Base-by-base conservation (phyloP, 2,329 filamentous ascomycete species). In the Akanthomyces muscarius region DNA sequence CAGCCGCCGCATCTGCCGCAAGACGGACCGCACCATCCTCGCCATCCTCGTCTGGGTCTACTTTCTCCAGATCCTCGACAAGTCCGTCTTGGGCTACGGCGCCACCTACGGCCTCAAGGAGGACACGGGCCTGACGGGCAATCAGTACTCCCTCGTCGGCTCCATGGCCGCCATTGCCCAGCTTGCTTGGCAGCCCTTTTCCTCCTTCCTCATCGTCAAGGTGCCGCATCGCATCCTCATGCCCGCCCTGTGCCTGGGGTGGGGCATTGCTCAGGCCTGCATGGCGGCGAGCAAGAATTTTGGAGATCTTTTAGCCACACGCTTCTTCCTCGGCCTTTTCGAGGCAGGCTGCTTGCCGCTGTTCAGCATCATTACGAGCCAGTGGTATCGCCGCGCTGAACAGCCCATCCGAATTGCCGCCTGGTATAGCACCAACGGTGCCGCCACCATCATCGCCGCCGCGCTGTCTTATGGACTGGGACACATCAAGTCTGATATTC, bases 351-450 rank as follows among this genome's bases (percentile, higher is more conserved):
- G 79, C 52, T 71, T 82, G 14, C 80, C 80, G 0, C 71, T 81
- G 0, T 80, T 81, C 65, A 75, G 75, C 18, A 73, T 82, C 68
- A 76, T 82, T 62, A 82, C 78, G 0, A 74, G 74, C 4, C 77
- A 80, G 69, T 83, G 80, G 74, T 82, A 83, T 67, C 69, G 77
- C 1, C 71, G 77, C 1, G 73, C 73, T 47, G 86, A 90, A 68
- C 87, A 89, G 71, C 85, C 86, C 0, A 71, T 87, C 30, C 79
- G 87, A 0, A 81, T 88, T 3, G 85, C 85, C 0, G 81, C 81
- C n/a, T 90, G 87, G 87, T 89, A 89, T 66, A 78, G 83, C 4
- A 87, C 84, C 0, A 88, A 85, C 58, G 85, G 85, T 0, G 64
- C 81, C 0, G 83, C 83, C 0, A 86, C 80, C 6, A 84, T 88